phyloP scores from a whole-genome alignment of 2,329 filamentous ascomycete genomes.

The Aspergillus sp. region DNA sequence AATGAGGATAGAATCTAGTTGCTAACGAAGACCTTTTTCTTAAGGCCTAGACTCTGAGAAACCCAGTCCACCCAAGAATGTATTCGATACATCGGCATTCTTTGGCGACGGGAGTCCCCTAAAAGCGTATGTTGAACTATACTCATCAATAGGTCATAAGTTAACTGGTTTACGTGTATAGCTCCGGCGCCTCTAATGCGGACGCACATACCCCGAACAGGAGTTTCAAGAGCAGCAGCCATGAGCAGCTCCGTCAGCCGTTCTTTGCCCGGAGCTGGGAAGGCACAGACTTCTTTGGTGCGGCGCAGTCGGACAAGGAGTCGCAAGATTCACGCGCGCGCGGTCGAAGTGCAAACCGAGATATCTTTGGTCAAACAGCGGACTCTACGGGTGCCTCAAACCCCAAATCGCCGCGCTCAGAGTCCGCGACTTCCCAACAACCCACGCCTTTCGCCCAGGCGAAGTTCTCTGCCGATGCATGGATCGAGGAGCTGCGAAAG shows the following conservation, averaged over 20 bases:
- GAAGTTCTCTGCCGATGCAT: slow-evolving; percentile 43
- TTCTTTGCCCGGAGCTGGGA: slow-evolving; percentile 49
- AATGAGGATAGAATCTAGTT: slow-evolving; percentile 6
- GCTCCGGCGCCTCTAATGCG: slow-evolving; percentile 4
- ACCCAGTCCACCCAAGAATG: slow-evolving; percentile 9
- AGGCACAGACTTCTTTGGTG: slow-evolving; percentile 38
- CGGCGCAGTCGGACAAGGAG: slow-evolving; percentile 25
- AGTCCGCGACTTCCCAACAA: slow-evolving; percentile 25
- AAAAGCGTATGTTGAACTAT: slow-evolving; percentile 11
- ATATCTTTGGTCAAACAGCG: slow-evolving; percentile 22
- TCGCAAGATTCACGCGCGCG: slow-evolving; percentile 23
- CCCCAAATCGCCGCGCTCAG: slow-evolving; percentile 21
- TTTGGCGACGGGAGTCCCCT: slow-evolving; percentile 12
- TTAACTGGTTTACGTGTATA: slow-evolving; percentile 15
- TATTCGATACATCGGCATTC: slow-evolving; percentile 16
- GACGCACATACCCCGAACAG: slow-evolving; percentile 17
- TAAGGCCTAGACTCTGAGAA: slow-evolving; percentile 38
- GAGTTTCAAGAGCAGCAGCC: slow-evolving; percentile 36
- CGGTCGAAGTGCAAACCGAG: slow-evolving; percentile 25
- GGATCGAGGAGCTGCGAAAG: slow-evolving; percentile 42
- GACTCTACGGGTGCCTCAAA: slow-evolving; percentile 23
- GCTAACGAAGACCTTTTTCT: slow-evolving; percentile 28
- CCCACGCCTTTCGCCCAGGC: slow-evolving; percentile 36
- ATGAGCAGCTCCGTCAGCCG: slow-evolving; percentile 38
- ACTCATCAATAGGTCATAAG: neutral